These are phyloP conservation scores for Backusella tarrabulga DNA, from an alignment of 192 early-diverging fungal genomes.

Conservation along the genomic window DNA sequence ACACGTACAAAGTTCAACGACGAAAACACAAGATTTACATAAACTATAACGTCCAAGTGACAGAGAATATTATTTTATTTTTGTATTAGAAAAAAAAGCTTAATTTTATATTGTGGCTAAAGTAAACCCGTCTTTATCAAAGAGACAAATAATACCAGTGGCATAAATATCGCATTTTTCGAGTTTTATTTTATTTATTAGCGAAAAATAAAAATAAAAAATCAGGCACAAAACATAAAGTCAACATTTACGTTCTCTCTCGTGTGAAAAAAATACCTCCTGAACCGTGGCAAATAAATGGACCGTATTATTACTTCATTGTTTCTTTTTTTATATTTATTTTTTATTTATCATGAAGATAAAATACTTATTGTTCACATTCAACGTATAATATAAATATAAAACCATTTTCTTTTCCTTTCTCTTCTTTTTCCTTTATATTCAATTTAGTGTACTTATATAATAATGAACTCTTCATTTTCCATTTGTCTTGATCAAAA, in stretches of 20 bases:
- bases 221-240: not conserved
- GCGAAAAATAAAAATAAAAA: not conserved
- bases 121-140: not conserved
- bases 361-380: not conserved
- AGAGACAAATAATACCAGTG: conserved; percentile 4
- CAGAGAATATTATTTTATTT: not conserved
- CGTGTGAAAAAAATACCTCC: not conserved
- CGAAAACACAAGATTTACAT: not conserved
- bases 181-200: not conserved
- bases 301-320: not conserved
- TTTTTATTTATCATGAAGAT: not conserved
- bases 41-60: not conserved
- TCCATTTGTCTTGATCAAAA: not conserved
- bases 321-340: not conserved
- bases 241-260: not conserved
- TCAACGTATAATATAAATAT: not conserved
- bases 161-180: conserved; percentile 12
- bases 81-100: not conserved
- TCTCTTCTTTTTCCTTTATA: not conserved
- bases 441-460: not conserved
- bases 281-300: not conserved
- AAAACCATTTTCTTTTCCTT: not conserved
- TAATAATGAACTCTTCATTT: not conserved
- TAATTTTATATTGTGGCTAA: not conserved
- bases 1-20: not conserved